Evolutionary conservation across 176 grass and related monocot genomes (phyloP).

Genomic region (Juncus inflexus): DNA sequence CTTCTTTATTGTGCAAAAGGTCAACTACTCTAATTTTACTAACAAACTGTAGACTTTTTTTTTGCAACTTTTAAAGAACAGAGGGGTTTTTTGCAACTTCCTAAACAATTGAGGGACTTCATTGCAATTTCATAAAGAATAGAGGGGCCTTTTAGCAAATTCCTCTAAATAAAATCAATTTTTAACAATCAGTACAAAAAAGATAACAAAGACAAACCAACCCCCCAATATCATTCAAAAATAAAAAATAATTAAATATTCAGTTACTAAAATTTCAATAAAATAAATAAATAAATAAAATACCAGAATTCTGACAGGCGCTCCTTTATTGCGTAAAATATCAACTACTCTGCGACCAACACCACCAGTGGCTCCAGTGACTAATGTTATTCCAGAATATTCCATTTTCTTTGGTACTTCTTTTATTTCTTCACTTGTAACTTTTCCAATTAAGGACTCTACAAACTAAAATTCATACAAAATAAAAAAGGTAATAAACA

Average conservation of each 20-base stretch:
- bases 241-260: too few relatives aligned
- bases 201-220: too few relatives aligned
- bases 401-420: conserved; percentile 54
- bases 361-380: conserved; percentile 84
- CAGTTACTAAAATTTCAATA: conserved; percentile 7
- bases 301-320: conserved; percentile 86
- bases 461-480: conserved; percentile 38
- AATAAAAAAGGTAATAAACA: conserved; percentile 2
- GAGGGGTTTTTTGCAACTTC: too few relatives aligned
- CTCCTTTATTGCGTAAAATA: conserved; percentile 56
- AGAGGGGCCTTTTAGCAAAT: too few relatives aligned
- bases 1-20: background rate
- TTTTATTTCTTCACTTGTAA: conserved; percentile 37
- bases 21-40: too few relatives aligned
- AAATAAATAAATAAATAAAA: conserved; percentile 14
- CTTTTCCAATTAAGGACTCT: conserved; percentile 71
- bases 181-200: too few relatives aligned
- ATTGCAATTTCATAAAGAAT: too few relatives aligned
- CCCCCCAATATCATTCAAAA: too few relatives aligned
- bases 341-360: conserved; percentile 79
- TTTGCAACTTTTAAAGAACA: too few relatives aligned
- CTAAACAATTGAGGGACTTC: too few relatives aligned
- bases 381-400: conserved; percentile 53
- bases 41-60: too few relatives aligned
- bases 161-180: too few relatives aligned